A percentile compares a stretch with the other conserved stretches of the same genome.
These are phyloP conservation scores for Aspergillaceae sp. DNA, from an alignment of 2,329 filamentous ascomycete species.

Conservation along the genomic window DNA sequence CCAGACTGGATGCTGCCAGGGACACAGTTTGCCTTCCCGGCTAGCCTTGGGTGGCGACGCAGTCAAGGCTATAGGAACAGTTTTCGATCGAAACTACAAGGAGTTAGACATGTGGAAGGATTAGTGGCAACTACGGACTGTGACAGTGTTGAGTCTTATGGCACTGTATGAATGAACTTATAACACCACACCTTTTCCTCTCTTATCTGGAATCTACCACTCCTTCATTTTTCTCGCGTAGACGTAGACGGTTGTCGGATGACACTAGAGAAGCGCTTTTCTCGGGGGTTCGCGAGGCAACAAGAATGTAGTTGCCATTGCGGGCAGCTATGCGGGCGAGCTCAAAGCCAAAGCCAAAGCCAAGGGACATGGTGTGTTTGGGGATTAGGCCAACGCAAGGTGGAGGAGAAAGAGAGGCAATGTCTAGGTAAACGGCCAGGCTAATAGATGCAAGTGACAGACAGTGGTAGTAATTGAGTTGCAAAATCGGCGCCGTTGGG, in stretches of 20 bases:
- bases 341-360: conserved; percentile 2
- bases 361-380: background rate
- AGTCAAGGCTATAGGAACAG: background rate
- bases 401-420: too few species aligned
- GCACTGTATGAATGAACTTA: too few species aligned
- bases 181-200: too few species aligned
- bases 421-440: too few species aligned
- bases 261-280: background rate
- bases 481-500: too few species aligned
- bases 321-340: background rate
- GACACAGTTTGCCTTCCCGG: background rate
- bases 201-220: too few species aligned
- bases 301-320: background rate
- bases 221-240: too few species aligned
- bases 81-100: background rate
- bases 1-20: background rate
- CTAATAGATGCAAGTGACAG: too few species aligned
- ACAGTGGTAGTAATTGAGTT: too few species aligned
- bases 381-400: too few species aligned
- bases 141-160: background rate
- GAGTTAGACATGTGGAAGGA: background rate
- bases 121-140: background rate
- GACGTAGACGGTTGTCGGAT: too few species aligned
- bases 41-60: background rate
- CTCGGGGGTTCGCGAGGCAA: background rate